Percentiles rank a stretch among this genome's conserved stretches.
Conservation (phyloP, 78 protist species). For the Paulinella micropora region DNA sequence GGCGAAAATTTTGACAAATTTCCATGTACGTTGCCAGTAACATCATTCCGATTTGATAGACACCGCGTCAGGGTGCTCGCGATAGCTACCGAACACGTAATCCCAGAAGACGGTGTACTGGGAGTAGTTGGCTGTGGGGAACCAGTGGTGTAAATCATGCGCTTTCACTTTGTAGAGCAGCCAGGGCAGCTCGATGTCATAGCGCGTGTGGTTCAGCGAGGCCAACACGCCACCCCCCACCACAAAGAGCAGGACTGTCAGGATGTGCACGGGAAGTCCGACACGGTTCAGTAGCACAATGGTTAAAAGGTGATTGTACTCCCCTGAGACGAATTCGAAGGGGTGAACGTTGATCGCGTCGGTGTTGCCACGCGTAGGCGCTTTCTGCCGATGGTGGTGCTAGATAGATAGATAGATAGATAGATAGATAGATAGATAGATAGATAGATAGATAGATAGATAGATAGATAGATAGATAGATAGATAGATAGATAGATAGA, state of each 20-base stretch:
- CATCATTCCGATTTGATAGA: too few relatives aligned
- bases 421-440: too few relatives aligned
- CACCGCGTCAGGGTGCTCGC: too few relatives aligned
- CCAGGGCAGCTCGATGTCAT: not conserved
- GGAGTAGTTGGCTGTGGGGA: constrained; percentile 24
- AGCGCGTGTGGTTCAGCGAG: constrained; percentile 32
- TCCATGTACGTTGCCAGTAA: too few relatives aligned
- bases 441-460: too few relatives aligned
- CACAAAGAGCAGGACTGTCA: not conserved
- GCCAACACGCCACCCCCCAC: constrained; percentile 16
- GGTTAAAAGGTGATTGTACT: constrained; percentile 23
- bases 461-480: too few relatives aligned
- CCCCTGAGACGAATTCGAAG: constrained; percentile 22
- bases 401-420: too few relatives aligned
- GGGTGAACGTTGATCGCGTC: constrained; percentile 41
- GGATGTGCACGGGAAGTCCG: not conserved
- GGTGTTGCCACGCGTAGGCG: constrained; percentile 24
- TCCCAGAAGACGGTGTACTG: constrained; percentile 39
- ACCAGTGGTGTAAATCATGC: constrained; percentile 29
- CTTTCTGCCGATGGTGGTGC: constrained; percentile 27
- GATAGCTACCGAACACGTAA: too few relatives aligned
- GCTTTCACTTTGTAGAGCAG: constrained; percentile 7
- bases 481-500: too few relatives aligned
- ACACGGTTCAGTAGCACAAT: not conserved
- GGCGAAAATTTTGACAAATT: too few relatives aligned